Base-by-base conservation (phyloP, 2,329 filamentous ascomycete genomes). In the Talaromyces albobiverticillius region DNA sequence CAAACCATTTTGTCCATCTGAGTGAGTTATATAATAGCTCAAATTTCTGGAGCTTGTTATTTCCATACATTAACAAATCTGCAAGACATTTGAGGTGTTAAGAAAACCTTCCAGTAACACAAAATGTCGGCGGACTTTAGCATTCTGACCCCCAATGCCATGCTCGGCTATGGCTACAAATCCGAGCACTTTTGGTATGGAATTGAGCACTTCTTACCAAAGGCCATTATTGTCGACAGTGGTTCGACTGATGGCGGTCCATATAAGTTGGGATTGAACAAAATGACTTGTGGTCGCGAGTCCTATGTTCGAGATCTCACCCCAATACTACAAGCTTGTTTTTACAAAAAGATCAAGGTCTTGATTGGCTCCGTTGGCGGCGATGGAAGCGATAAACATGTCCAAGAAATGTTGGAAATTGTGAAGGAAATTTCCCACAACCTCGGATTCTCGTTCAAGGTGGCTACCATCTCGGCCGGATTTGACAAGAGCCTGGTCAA, bases 141-240 rank as follows among this genome's bases (percentile, higher is more conserved):
- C 9, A 76, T 80, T 41, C 59, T 79, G 2, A 75, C 78, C 0
- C 77, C 77, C 0, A 71, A 78, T 13, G 77, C 74, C 26, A 79
- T 78, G 75, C 62, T 80, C 7, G 77, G 78, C 4, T 81, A 79
- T 54, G 78, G 78, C 23, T 74, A 78, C 45, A 62, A 74, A 48
- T 67, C 71, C 26, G 57, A 59, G 0, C 63, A 70, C 18, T 80
- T 78, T 52, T 77, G 78, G 42, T 71, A 79, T 41, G 65, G 76
- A 46, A 69, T 74, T 23, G 57, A 60, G 1, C 20, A 69, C 18
- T 47, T 46, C 41, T 22, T 16, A 51, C 56, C 54, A 26, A 52
- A 47, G 32, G 63, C 61, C 14, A 67, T 66, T 31, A 67, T 65
- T 50, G 57, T 60, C 60, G 67, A 74, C 64, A 46, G 53, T 5